Conservation (phyloP, 2,329 filamentous ascomycete genomes). For the Aspergillus sp. region DNA sequence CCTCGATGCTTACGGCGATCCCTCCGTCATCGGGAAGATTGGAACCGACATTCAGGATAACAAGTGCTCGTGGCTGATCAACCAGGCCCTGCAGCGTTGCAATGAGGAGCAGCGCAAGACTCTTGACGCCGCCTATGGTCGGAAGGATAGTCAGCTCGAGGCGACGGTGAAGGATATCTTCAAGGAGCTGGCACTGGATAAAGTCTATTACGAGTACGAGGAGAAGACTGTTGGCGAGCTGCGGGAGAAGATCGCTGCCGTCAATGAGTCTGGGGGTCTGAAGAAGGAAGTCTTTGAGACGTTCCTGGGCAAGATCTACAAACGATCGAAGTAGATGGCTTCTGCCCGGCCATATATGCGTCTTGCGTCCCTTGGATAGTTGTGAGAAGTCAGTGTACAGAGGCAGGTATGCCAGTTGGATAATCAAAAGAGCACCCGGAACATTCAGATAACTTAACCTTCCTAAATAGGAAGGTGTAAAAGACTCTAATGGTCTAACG, state of each 20-base stretch:
- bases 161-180: constrained; percentile 80
- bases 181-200: constrained; percentile 72
- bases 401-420: no score
- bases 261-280: constrained; percentile 80
- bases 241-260: constrained; percentile 59
- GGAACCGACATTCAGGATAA: constrained; percentile 99
- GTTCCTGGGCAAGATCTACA: constrained; percentile 96
- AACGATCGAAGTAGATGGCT: constrained; percentile 85
- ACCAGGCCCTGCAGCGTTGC: constrained; percentile 75
- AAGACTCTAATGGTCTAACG: no score
- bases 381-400: neutral
- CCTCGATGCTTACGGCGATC: constrained; percentile 93
- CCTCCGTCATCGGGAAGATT: constrained; percentile 92
- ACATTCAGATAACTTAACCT: neutral
- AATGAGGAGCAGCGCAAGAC: constrained; percentile 78
- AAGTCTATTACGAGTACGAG: constrained; percentile 80
- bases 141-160: constrained; percentile 77
- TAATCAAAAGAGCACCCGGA: neutral
- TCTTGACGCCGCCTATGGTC: constrained; percentile 87
- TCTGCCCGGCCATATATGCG: no score
- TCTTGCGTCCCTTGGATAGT: neutral
- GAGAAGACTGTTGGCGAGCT: constrained; percentile 77
- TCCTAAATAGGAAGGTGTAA: no score
- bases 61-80: constrained; percentile 98
- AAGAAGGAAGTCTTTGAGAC: constrained; percentile 84